These are phyloP conservation scores for Aspergillus luchuensis DNA, from an alignment of 2,329 filamentous ascomycete genomes.

Conservation along the genomic window DNA sequence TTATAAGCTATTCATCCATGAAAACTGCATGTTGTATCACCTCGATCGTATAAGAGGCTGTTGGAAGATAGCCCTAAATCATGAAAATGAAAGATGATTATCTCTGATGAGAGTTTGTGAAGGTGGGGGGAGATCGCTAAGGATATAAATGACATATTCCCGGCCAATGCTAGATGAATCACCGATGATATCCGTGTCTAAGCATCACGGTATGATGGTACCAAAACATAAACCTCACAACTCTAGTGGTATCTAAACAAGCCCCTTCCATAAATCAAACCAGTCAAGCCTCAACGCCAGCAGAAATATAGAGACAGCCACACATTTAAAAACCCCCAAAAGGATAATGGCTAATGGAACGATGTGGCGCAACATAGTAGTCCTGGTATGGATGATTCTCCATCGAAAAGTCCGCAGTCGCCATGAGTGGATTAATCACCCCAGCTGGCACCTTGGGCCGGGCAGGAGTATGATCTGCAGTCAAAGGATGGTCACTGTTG, in stretches of 20 bases:
- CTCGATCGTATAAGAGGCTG: too few species aligned
- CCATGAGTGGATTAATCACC: constrained; percentile 70
- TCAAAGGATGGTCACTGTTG: constrained; percentile 15
- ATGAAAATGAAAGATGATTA: too few species aligned
- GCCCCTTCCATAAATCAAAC: neutral
- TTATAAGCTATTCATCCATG: too few species aligned
- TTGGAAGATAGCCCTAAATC: too few species aligned
- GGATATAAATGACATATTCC: too few species aligned
- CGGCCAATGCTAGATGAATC: too few species aligned
- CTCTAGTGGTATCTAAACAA: constrained; percentile 5
- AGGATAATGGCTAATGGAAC: constrained; percentile 29
- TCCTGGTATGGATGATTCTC: constrained; percentile 81
- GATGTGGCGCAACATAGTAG: constrained; percentile 70
- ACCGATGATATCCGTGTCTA: too few species aligned
- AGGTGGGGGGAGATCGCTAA: too few species aligned
- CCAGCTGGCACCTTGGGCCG: constrained; percentile 44
- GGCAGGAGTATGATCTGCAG: constrained; percentile 26
- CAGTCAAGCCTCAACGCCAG: neutral
- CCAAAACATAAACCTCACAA: neutral
- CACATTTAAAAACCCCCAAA: constrained; percentile 21
- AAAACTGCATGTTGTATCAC: too few species aligned
- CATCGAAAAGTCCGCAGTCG: constrained; percentile 71
- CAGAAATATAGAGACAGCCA: neutral
- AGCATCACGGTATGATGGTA: neutral
- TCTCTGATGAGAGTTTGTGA: too few species aligned